These are phyloP conservation scores for Emmonsia crescens DNA, from an alignment of 2,329 filamentous ascomycete genomes.

Conservation along the genomic window DNA sequence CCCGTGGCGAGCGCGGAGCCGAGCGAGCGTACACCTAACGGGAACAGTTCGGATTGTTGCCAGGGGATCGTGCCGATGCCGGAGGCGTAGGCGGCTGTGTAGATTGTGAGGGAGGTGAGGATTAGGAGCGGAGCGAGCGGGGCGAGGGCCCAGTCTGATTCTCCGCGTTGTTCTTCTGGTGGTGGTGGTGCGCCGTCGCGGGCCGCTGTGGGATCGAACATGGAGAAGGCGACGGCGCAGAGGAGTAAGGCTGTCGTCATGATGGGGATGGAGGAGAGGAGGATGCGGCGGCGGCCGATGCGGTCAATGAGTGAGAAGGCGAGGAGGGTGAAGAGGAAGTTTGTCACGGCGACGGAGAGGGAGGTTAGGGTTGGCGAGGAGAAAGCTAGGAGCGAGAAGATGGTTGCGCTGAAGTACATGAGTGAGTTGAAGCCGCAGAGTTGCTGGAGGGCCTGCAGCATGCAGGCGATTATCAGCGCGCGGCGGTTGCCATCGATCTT, in stretches of 20 bases:
- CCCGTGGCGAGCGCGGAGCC: slow-evolving; percentile 54
- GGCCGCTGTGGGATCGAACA: slow-evolving; percentile 40
- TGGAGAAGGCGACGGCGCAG: slow-evolving; percentile 62
- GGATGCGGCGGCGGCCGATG: slow-evolving; percentile 65
- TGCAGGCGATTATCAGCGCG: slow-evolving; percentile 72
- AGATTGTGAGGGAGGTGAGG: slow-evolving; percentile 65
- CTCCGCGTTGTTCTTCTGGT: slow-evolving; percentile 10
- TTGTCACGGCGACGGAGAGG: slow-evolving; percentile 69
- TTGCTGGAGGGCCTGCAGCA: slow-evolving; percentile 80
- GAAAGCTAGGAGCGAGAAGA: slow-evolving; percentile 69
- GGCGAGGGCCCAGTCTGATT: slow-evolving; percentile 19
- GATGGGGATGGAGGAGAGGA: slow-evolving; percentile 72
- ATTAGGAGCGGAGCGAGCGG: slow-evolving; percentile 47
- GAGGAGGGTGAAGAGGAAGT: slow-evolving; percentile 66
- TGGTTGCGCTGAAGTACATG: slow-evolving; percentile 84
- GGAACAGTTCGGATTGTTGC: slow-evolving; percentile 92
- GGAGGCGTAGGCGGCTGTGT: slow-evolving; percentile 75
- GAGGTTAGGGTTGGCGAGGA: slow-evolving; percentile 68
- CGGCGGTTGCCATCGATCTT: slow-evolving; percentile 44
- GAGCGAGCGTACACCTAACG: slow-evolving; percentile 51
- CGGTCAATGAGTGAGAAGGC: slow-evolving; percentile 69
- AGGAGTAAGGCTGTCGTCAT: slow-evolving; percentile 66
- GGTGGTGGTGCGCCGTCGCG: slow-evolving; percentile 16
- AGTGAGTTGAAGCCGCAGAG: slow-evolving; percentile 83
- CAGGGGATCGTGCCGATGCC: slow-evolving; percentile 89